These are phyloP conservation scores for Pharus latifolius DNA, from an alignment of 176 grass and related monocot species.

Conservation along the genomic window DNA sequence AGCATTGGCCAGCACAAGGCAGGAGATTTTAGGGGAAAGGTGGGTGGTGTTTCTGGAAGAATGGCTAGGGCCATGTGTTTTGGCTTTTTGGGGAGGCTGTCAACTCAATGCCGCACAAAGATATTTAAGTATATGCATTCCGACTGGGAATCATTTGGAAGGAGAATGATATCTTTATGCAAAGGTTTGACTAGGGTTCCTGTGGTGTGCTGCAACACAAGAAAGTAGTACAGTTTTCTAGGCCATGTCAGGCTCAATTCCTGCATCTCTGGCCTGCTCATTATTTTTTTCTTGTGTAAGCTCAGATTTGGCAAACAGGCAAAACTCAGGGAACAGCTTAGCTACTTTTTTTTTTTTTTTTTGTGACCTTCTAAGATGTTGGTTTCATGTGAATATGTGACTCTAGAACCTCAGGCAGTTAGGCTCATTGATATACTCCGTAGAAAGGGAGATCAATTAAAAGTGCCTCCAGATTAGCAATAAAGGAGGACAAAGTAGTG, in stretches of 20 bases:
- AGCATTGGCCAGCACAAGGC: constrained; percentile 5
- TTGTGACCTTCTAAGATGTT: background rate
- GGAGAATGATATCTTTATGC: background rate
- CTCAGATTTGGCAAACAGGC: background rate
- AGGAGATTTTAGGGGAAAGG: background rate
- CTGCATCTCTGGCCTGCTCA: background rate
- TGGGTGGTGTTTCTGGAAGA: background rate
- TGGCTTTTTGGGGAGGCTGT: background rate
- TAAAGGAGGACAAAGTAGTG: background rate
- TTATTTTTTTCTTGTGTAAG: background rate
- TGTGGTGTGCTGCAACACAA: background rate
- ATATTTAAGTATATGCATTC: background rate
- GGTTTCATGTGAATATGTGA: background rate
- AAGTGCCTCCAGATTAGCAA: too few relatives aligned
- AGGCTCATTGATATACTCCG: too few relatives aligned
- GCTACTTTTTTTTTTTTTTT: background rate
- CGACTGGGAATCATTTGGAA: constrained; percentile 15
- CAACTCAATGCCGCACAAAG: background rate
- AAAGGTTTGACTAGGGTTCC: constrained; percentile 14
- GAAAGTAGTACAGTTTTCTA: background rate
- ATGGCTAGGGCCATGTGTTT: background rate
- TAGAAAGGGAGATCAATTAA: too few relatives aligned
- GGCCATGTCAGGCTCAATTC: background rate
- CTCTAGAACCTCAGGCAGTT: background rate
- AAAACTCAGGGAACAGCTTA: background rate